Conservation (phyloP, 495 filamentous ascomycete species). For the Tuber brumale region DNA sequence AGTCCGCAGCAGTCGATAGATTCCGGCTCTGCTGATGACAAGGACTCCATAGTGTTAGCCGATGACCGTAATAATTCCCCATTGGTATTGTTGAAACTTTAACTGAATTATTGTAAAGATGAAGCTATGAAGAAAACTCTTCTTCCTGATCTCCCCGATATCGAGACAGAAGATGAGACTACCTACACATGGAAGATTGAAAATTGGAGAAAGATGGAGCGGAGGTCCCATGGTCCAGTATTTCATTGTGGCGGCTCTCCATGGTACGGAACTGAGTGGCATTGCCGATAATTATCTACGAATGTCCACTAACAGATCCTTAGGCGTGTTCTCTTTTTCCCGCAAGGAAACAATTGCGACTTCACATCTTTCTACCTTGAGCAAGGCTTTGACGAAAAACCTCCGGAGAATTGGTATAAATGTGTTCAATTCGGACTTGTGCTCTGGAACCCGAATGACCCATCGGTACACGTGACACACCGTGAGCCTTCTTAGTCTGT, state of each 20-base stretch:
- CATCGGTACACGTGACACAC: slow-evolving; percentile 65
- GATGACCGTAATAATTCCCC: slow-evolving; percentile 39
- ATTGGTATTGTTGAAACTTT: background rate
- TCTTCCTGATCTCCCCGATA: slow-evolving; percentile 63
- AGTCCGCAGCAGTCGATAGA: slow-evolving; percentile 56
- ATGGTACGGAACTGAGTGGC: slow-evolving; percentile 56
- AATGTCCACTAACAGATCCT: slow-evolving; percentile 11
- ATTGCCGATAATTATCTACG: background rate
- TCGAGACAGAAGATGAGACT: slow-evolving; percentile 64
- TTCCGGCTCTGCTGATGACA: slow-evolving; percentile 51
- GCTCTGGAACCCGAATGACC: slow-evolving; percentile 86
- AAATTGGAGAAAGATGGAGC: slow-evolving; percentile 63
- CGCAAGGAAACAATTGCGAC: slow-evolving; percentile 86
- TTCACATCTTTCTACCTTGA: slow-evolving; percentile 93
- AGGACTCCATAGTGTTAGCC: slow-evolving; percentile 36
- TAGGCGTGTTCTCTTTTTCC: slow-evolving; percentile 92
- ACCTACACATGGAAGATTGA: slow-evolving; percentile 79
- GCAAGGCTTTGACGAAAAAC: slow-evolving; percentile 66
- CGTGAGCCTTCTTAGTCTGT: slow-evolving; percentile 23
- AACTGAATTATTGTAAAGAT: slow-evolving; percentile 46
- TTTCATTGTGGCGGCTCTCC: slow-evolving; percentile 83
- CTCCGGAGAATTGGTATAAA: slow-evolving; percentile 85
- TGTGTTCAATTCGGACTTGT: slow-evolving; percentile 95
- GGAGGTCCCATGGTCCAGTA: slow-evolving; percentile 76
- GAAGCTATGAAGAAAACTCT: slow-evolving; percentile 76